Base-by-base conservation (phyloP, 2,329 filamentous ascomycete species). In the Leptographium wingfieldii region DNA sequence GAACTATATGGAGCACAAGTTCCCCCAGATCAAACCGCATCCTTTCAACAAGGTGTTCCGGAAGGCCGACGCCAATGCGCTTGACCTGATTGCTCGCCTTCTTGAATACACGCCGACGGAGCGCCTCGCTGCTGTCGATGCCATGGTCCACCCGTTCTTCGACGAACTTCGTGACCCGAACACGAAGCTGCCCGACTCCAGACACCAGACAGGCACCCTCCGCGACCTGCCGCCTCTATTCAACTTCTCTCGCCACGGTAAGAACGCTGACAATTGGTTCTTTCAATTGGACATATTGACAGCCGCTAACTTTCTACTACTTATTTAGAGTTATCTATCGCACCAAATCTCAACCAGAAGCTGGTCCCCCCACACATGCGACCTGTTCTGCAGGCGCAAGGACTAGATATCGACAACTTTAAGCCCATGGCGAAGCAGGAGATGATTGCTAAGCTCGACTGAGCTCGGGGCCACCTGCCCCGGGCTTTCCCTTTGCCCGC, bases 1-100 rank as follows among this genome's bases (percentile, higher is more conserved):
- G 62, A 99, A 99, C 76, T 99, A 99, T 76, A 99, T 99, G 94
- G 94, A 99, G 77, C 94, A 99, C 79, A 97, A 97, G 78, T 99
- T 99, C 76, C 94, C 94, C 55, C 94, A 99, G 75, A 99, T 99
- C 79, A 99, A 99, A 80, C 94, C 94, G 61, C 94, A 99, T 71
- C 94, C 94, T 33, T 99, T 99, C 80, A 95, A 88, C 77, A 97
- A 97, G 83, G 94, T 99, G 60, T 97, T 99, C 83, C 87, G 94
- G 67, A 96, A 95, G 82, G 94, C 94, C 60, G 90, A 96, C 66
- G 81, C 85, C 38, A 92, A 90, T 69, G 92, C 94, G 48, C 95
- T 99, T 69, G 92, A 97, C 70, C 79, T 99, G 68, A 97, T 99
- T 72, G 94, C 91, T 59, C 87, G 88, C 64, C 79, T 99, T 60